These are phyloP conservation scores for Chalciporus pseudorubinellus DNA, from an alignment of 768 basidiomycete genomes.

Conservation along the genomic window DNA sequence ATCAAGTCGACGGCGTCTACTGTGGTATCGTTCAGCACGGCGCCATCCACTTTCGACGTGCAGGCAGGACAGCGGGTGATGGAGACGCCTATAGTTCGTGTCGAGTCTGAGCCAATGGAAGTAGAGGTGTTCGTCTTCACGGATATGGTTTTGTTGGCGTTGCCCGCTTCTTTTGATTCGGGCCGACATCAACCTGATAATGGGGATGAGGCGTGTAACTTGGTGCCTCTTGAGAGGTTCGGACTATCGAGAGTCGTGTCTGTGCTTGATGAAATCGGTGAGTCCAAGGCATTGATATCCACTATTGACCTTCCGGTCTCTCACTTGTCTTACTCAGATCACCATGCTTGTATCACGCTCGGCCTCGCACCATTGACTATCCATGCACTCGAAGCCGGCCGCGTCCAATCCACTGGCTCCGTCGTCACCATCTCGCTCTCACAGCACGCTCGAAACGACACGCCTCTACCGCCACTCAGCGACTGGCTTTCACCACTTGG, in stretches of 20 bases:
- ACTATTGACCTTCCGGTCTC: not conserved
- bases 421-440: conserved; percentile 38
- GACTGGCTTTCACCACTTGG: conserved; percentile 53
- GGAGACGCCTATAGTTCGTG: conserved; percentile 20
- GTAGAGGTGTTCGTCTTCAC: conserved; percentile 57
- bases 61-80: conserved; percentile 3
- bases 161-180: conserved; percentile 17
- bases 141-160: conserved; percentile 64
- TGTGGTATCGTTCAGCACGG: conserved; percentile 26
- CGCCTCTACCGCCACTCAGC: conserved; percentile 3
- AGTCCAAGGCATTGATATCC: not conserved
- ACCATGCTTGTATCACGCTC: conserved; percentile 38
- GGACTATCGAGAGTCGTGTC: conserved; percentile 50
- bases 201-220: conserved; percentile 30
- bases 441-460: conserved; percentile 4
- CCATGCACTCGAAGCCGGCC: conserved; percentile 38
- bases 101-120: conserved; percentile 25
- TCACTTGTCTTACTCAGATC: conserved; percentile 17
- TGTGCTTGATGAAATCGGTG: conserved; percentile 37
- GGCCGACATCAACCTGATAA: conserved; percentile 4
- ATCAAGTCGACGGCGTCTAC: conserved; percentile 27
- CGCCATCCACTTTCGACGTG: conserved; percentile 30
- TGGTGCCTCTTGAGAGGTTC: conserved; percentile 45
- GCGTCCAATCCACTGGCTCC: conserved; percentile 31
- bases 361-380: conserved; percentile 49